These are phyloP conservation scores for Suillus occidentalis DNA, from an alignment of 768 basidiomycete species.

Conservation along the genomic window DNA sequence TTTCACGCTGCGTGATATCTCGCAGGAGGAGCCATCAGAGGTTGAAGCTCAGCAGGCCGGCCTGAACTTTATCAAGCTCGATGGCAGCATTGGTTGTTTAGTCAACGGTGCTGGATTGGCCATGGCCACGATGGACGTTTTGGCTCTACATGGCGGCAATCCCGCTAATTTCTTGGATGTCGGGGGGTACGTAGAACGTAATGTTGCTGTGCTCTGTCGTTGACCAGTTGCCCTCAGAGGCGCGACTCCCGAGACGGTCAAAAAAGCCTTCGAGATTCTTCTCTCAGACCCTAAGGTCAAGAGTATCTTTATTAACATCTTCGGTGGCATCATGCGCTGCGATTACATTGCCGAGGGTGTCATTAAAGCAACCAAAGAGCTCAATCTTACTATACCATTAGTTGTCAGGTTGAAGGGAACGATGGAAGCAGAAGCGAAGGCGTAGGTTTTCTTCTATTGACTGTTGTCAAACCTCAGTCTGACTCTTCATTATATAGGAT, in stretches of 20 bases:
- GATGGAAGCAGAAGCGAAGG: conserved; percentile 93
- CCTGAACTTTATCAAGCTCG: conserved; percentile 98
- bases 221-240: conserved; percentile 53
- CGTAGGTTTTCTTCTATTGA: conserved; percentile 50
- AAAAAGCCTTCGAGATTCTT: conserved; percentile 98
- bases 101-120: conserved; percentile 99
- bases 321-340: conserved; percentile 98
- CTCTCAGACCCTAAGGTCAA: conserved; percentile 90
- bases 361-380: conserved; percentile 95
- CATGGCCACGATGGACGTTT: conserved; percentile 99
- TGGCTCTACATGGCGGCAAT: conserved; percentile 91
- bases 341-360: conserved; percentile 98
- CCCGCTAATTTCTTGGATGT: conserved; percentile 99
- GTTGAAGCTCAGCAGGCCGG: conserved; percentile 96
- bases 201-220: neutral
- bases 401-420: conserved; percentile 97
- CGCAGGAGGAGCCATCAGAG: conserved; percentile 96
- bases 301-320: conserved; percentile 98
- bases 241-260: conserved; percentile 98
- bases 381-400: conserved; percentile 80
- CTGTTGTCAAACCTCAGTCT: neutral
- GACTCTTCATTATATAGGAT: conserved; percentile 53
- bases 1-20: conserved; percentile 84
- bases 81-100: conserved; percentile 94
- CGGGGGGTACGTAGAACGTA: conserved; percentile 64